A percentile compares a stretch with the other conserved stretches of the same genome.
Evolutionary conservation across 805 yeast species (phyloP).

Genomic region (Candida ipomoeae): DNA sequence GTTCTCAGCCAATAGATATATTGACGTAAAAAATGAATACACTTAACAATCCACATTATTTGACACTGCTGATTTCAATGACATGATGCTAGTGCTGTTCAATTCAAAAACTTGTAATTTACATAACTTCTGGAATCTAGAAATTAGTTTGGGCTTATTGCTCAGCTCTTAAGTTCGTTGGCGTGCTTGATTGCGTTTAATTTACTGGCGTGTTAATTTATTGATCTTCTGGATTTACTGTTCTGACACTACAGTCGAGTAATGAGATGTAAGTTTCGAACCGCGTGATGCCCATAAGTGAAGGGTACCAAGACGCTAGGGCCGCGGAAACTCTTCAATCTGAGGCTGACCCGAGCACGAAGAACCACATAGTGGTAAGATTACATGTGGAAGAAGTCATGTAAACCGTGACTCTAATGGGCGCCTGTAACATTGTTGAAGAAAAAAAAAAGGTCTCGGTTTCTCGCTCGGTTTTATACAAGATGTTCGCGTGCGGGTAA

Average conservation of each 20-base stretch:
- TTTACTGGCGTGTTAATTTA: too few relatives aligned
- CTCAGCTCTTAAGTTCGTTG: too few relatives aligned
- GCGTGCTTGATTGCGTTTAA: too few relatives aligned
- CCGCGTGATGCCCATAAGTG: slow-evolving; percentile 52
- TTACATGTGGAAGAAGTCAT: slow-evolving; percentile 46
- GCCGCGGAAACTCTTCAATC: slow-evolving; percentile 56
- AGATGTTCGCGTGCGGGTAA: slow-evolving; percentile 20
- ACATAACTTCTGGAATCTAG: too few relatives aligned
- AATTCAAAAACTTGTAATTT: too few relatives aligned
- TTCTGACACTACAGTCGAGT: too few relatives aligned
- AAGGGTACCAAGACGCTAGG: slow-evolving; percentile 52
- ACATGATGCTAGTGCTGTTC: too few relatives aligned
- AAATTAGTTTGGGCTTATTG: too few relatives aligned
- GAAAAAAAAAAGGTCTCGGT: slow-evolving; percentile 14
- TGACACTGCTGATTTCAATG: too few relatives aligned
- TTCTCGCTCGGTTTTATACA: slow-evolving; percentile 9
- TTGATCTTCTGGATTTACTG: too few relatives aligned
- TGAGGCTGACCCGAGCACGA: slow-evolving; percentile 97
- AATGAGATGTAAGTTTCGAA: slow-evolving; percentile 57
- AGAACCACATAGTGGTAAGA: slow-evolving; percentile 44
- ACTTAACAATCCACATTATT: background rate
- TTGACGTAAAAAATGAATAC: background rate
- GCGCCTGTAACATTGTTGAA: slow-evolving; percentile 61
- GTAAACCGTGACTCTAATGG: slow-evolving; percentile 73
- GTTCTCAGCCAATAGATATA: too few relatives aligned